Evolutionary conservation across 2,329 filamentous ascomycete genomes (phyloP).

Genomic region (Penicillium thymicola): DNA sequence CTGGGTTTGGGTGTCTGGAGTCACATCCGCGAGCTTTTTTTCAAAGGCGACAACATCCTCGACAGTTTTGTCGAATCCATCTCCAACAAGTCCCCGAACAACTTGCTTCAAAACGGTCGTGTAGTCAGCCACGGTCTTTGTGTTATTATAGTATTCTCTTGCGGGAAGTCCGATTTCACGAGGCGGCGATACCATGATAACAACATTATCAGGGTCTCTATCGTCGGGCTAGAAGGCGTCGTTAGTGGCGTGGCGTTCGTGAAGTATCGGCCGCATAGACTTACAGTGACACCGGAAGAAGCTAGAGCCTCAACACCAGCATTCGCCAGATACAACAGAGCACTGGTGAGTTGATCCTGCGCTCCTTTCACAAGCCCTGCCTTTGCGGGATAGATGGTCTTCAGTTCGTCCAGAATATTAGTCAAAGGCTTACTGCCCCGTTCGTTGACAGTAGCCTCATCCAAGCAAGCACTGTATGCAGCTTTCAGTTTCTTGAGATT

Average conservation of each 20-base stretch:
- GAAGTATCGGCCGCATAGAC: conserved; percentile 3
- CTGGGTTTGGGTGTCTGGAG: conserved; percentile 56
- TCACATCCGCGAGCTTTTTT: conserved; percentile 57
- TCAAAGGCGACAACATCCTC: conserved; percentile 57
- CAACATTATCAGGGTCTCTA: conserved; percentile 54
- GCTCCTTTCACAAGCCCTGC: conserved; percentile 23
- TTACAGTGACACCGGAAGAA: conserved; percentile 33
- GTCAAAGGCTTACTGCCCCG: conserved; percentile 56
- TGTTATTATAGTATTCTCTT: conserved; percentile 59
- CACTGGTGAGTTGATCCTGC: conserved; percentile 33
- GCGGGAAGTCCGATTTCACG: conserved; percentile 57
- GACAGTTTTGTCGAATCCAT: conserved; percentile 28
- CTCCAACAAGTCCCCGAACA: conserved; percentile 38
- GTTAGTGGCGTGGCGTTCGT: background rate
- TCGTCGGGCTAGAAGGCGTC: conserved; percentile 44
- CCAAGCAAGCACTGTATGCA: conserved; percentile 64
- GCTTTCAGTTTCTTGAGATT: conserved; percentile 66
- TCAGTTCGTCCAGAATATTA: conserved; percentile 54
- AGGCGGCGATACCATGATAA: conserved; percentile 47
- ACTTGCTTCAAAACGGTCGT: conserved; percentile 44
- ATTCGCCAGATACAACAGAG: conserved; percentile 37
- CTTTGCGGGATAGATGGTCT: conserved; percentile 43
- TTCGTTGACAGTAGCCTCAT: conserved; percentile 56
- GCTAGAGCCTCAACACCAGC: conserved; percentile 38
- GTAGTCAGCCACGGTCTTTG: conserved; percentile 53